Evolutionary conservation across 495 filamentous ascomycete species (phyloP).

Genomic region (Cudoniella acicularis): DNA sequence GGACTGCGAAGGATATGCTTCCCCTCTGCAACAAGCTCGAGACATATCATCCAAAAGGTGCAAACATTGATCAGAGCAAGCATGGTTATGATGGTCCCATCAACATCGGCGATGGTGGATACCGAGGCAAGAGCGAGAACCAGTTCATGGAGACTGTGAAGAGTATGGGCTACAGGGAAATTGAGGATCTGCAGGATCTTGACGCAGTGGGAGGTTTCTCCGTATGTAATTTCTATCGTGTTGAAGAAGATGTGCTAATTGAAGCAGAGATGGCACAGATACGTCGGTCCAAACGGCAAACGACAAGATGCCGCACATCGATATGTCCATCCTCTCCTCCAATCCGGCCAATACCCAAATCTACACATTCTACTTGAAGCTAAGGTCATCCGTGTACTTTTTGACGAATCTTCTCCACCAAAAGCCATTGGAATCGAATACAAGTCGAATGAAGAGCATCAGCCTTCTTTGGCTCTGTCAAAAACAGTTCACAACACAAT

Average conservation of each 20-base stretch:
- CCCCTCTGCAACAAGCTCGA: conserved; percentile 27
- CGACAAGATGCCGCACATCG: conserved; percentile 42
- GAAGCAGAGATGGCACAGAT: conserved; percentile 22
- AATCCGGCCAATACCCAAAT: conserved; percentile 42
- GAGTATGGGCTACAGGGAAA: conserved; percentile 27
- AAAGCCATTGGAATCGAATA: conserved; percentile 42
- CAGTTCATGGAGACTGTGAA: conserved; percentile 33
- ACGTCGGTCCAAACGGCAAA: conserved; percentile 38
- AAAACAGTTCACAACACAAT: conserved; percentile 30
- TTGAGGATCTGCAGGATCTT: conserved; percentile 27
- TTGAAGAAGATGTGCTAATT: neutral
- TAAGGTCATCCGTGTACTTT: conserved; percentile 47
- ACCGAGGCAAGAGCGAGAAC: conserved; percentile 26
- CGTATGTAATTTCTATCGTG: neutral
- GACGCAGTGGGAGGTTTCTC: conserved; percentile 19
- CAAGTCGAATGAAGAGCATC: conserved; percentile 27
- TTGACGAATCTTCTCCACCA: conserved; percentile 38
- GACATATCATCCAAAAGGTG: conserved; percentile 34
- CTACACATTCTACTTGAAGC: conserved; percentile 49
- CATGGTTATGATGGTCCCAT: conserved; percentile 31
- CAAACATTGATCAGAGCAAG: conserved; percentile 28
- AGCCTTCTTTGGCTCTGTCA: conserved; percentile 12
- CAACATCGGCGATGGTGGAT: conserved; percentile 34
- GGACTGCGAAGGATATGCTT: conserved; percentile 24
- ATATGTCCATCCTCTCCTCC: conserved; percentile 43